A percentile compares a stretch with the other conserved stretches of the same genome.
Evolutionary conservation across 2,329 filamentous ascomycete species (phyloP).

Genomic region (Stenocarpella maydis): DNA sequence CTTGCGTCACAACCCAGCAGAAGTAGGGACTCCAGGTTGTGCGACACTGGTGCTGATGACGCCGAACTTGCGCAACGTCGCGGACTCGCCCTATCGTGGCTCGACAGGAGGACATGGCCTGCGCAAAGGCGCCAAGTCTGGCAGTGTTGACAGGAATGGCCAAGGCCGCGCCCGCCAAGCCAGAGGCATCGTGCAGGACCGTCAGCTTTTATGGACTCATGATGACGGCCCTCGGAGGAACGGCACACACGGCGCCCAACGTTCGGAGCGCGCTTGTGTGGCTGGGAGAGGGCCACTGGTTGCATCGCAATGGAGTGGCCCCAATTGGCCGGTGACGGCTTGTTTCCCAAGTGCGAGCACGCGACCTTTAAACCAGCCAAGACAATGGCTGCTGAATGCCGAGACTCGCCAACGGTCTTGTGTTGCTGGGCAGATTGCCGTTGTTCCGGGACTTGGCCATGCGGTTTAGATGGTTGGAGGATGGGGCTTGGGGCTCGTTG

Average conservation of each 20-base stretch:
- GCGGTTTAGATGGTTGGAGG: constrained; percentile 1
- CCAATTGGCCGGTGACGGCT: background rate
- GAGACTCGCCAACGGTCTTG: background rate
- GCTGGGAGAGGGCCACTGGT: no score
- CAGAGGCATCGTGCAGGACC: background rate
- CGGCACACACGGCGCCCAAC: background rate
- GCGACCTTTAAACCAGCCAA: background rate
- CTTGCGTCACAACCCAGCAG: background rate
- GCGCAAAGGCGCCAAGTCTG: background rate
- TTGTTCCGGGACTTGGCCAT: background rate
- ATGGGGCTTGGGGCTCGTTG: constrained; percentile 1
- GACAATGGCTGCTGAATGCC: background rate
- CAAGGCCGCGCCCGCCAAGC: constrained; percentile 6
- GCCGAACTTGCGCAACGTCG: no score
- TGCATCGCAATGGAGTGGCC: no score
- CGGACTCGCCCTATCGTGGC: background rate
- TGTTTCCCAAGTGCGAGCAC: no score
- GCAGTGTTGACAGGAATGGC: background rate
- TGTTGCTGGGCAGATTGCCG: constrained; percentile 9
- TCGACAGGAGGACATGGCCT: background rate
- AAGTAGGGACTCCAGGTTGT: background rate
- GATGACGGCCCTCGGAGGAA: background rate
- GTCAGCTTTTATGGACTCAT: constrained; percentile 2
- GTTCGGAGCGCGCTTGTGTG: background rate
- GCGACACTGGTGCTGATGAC: background rate